Evolutionary conservation across 176 grass and related monocot species (phyloP), one percentile per base, ranked within the genome.

Genomic region (Musa schizocarpa): DNA sequence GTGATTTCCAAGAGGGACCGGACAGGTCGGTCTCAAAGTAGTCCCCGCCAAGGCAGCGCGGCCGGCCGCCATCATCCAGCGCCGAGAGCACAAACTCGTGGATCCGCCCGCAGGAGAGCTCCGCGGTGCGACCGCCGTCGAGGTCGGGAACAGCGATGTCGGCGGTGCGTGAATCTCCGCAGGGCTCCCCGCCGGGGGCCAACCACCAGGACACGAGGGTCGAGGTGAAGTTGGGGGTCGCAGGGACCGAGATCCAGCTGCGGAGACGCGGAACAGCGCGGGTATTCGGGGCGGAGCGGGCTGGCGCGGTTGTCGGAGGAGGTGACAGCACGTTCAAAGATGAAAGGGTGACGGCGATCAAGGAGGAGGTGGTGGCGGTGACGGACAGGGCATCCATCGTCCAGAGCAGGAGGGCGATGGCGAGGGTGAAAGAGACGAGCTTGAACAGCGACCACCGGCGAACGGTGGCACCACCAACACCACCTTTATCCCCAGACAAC

Each of bases 11-110:
- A 48, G 76, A 54, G 2, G 25, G 29, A 13, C 86, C 83, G 61
- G 95, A 86, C 54, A 99, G 91, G 71, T 99, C 95, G 8, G 84
- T 76, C 88, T 99, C 95, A 80, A 94, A 99, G 86, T 89, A 99
- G 81, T 99, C 95, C 66, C 95, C 95, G 51, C 95, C 95, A 58
- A 91, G 72, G 76, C 95, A 89, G 62, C 91, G 91, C 8, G 77
- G 68, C 63, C 2, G 21, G 9, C 91, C 95, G 3, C 72, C 27
- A 51, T n/a, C 86, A 22, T 92, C 95, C 22, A 99, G 64, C 17
- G 95, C 88, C 55, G 77, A 83, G 81, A 99, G 84, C 34, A 75
- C 78, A 74, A 99, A 73, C 68, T 81, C 85, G 73, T 88, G 85
- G 78, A 85, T 84, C 79, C 91, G 81, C 53, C 82, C 74, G 65